phyloP scores from a whole-genome alignment of 2,329 filamentous ascomycete species.

The Colletotrichum echinochloae region DNA sequence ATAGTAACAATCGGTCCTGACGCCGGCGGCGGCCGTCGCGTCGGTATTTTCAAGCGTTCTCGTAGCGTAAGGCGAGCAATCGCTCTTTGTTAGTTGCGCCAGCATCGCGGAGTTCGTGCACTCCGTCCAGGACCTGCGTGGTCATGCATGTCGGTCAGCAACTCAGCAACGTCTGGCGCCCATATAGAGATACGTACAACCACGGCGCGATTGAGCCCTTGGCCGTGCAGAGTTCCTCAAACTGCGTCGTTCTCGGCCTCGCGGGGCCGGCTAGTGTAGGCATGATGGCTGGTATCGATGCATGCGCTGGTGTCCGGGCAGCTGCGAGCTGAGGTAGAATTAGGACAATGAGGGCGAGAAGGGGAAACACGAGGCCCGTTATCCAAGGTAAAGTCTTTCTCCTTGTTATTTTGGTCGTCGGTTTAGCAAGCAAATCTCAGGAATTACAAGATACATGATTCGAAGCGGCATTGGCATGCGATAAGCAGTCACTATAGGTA shows the following conservation, averaged over 20 bases:
- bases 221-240: constrained; percentile 13
- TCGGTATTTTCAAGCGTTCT: constrained; percentile 1
- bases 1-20: constrained; percentile 12
- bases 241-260: constrained; percentile 5
- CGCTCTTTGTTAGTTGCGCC: background rate
- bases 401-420: background rate
- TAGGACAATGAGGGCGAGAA: background rate
- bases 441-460: no score
- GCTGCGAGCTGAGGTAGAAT: background rate
- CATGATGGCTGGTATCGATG: constrained; percentile 16
- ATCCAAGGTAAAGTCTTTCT: background rate
- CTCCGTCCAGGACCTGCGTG: constrained; percentile 7
- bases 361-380: background rate
- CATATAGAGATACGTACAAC: background rate
- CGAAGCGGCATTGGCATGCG: background rate
- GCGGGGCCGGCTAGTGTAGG: constrained; percentile 21
- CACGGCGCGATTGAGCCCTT: constrained; percentile 13
- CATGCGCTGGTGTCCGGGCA: constrained; percentile 1
- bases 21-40: background rate
- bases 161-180: no score
- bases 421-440: no score
- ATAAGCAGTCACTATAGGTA: background rate
- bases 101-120: constrained; percentile 25
- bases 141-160: background rate
- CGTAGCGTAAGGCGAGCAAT: constrained; percentile 6